These are phyloP conservation scores for Tardiomyces digboiensis DNA, from an alignment of 1,139 yeast genomes.

Conservation along the genomic window DNA sequence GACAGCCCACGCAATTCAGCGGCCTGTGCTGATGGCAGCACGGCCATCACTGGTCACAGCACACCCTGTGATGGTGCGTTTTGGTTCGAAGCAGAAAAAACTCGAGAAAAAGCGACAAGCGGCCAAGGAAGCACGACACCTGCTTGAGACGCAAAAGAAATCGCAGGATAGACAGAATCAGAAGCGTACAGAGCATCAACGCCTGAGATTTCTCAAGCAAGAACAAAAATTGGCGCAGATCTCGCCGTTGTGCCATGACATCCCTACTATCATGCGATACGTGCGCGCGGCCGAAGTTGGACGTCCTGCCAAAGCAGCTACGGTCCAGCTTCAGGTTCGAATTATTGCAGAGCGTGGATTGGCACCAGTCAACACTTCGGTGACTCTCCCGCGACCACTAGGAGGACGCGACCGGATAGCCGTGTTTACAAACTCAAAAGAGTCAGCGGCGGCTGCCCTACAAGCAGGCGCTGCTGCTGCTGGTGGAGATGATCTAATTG, in stretches of 20 bases:
- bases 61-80: conserved; percentile 6
- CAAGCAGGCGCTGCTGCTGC: conserved; percentile 49
- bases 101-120: neutral
- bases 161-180: conserved; percentile 16
- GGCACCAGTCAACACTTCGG: conserved; percentile 63
- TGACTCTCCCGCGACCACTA: conserved; percentile 68
- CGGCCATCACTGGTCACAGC: neutral
- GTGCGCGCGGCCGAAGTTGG: conserved; percentile 90
- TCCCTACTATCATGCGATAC: conserved; percentile 65
- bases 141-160: conserved; percentile 18
- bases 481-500: conserved; percentile 65
- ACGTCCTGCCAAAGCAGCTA: conserved; percentile 55
- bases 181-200: conserved; percentile 16
- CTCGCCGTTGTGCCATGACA: conserved; percentile 57
- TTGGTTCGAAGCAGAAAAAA: conserved; percentile 14
- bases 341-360: conserved; percentile 78
- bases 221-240: conserved; percentile 15
- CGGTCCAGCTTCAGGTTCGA: conserved; percentile 54
- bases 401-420: conserved; percentile 50
- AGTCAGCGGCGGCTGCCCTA: conserved; percentile 42
- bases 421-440: conserved; percentile 56
- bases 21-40: too few relatives aligned
- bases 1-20: too few relatives aligned
- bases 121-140: conserved; percentile 15
- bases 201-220: conserved; percentile 13